These are phyloP conservation scores for Tricholoma hemisulphureum DNA, from an alignment of 768 basidiomycete genomes.

Conservation along the genomic window DNA sequence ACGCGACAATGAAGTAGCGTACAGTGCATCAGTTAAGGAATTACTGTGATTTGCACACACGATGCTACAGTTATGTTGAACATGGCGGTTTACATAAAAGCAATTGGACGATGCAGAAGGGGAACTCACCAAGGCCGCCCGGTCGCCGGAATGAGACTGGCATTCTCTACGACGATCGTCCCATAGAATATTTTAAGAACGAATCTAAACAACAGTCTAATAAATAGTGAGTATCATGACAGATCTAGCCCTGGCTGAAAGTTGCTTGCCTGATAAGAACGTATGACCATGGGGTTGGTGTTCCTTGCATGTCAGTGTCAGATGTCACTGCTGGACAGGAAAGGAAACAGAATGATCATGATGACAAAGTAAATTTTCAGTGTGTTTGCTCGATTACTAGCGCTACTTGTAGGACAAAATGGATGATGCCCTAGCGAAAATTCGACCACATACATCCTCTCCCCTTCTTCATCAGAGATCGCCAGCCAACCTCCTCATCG, in stretches of 20 bases:
- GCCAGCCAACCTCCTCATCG: conserved; percentile 80
- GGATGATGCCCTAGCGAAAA: conserved; percentile 76
- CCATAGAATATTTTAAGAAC: conserved; percentile 92
- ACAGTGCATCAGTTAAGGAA: conserved; percentile 85
- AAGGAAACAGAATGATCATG: too few relatives aligned
- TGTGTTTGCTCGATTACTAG: too few relatives aligned
- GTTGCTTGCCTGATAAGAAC: conserved; percentile 56
- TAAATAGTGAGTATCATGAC: not conserved
- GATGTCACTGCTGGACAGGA: not conserved
- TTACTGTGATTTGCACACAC: conserved; percentile 87
- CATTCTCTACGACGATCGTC: conserved; percentile 81
- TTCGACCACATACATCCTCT: conserved; percentile 81
- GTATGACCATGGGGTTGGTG: conserved; percentile 59
- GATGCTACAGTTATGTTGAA: conserved; percentile 48
- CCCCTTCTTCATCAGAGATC: conserved; percentile 84
- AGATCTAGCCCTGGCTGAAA: not conserved
- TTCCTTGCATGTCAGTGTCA: conserved; percentile 26
- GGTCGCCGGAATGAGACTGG: conserved; percentile 63
- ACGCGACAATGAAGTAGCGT: conserved; percentile 23
- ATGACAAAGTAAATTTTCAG: conserved; percentile 38
- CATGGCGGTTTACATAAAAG: conserved; percentile 1
- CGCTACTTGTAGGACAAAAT: conserved; percentile 39
- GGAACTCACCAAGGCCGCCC: conserved; percentile 68
- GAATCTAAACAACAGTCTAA: conserved; percentile 69
- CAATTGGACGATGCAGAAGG: not conserved